These are phyloP conservation scores for Inga oerstediana DNA, from an alignment of 306 rosid genomes.

Conservation along the genomic window DNA sequence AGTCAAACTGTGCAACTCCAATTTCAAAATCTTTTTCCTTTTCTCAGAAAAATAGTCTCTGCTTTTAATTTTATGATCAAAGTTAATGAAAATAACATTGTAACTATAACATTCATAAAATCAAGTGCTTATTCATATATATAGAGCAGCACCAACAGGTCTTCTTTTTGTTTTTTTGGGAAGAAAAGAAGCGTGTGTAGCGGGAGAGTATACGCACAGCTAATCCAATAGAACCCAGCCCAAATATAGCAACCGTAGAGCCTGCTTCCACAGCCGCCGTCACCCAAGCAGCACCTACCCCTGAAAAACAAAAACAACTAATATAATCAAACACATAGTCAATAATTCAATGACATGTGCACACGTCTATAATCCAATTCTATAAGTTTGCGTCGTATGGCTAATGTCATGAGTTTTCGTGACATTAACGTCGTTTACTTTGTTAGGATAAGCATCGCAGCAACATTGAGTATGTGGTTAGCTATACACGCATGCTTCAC, in stretches of 20 bases:
- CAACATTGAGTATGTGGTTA: no score
- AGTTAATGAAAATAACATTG: background rate
- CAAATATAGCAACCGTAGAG: slow-evolving; percentile 79
- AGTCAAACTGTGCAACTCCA: background rate
- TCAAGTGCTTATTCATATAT: no score
- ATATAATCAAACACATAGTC: background rate
- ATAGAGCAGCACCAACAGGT: no score
- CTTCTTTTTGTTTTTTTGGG: no score
- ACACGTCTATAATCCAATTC: background rate
- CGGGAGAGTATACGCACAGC: slow-evolving; percentile 52
- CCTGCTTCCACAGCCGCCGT: slow-evolving; percentile 80
- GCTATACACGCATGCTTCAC: no score
- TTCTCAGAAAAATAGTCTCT: background rate
- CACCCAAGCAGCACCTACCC: slow-evolving; percentile 95
- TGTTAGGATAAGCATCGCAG: background rate
- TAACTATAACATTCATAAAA: background rate
- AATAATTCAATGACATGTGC: background rate
- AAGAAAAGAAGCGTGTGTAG: no score
- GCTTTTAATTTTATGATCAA: background rate
- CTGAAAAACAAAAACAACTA: slow-evolving; percentile 37
- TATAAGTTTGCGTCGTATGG: background rate
- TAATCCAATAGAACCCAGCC: slow-evolving; percentile 84
- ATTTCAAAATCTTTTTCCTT: background rate
- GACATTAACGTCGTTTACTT: background rate
- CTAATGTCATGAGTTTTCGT: background rate